phyloP scores from a whole-genome alignment of 164 flowering plant genomes.

The Paratinospora sagittata region DNA sequence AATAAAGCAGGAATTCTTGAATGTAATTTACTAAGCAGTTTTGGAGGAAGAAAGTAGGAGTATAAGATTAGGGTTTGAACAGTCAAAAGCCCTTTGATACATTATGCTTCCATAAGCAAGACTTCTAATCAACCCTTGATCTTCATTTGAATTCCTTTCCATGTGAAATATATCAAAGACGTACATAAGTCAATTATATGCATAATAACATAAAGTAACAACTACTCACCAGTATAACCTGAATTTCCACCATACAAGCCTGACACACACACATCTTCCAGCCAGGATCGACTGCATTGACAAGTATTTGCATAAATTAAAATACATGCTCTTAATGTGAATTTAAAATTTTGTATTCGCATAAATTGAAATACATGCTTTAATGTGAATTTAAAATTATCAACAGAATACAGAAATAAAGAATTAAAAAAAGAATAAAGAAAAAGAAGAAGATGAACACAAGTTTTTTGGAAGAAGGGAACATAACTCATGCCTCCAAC shows the following conservation, averaged over 20 bases:
- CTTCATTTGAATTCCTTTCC: background rate
- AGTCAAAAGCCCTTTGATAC: background rate
- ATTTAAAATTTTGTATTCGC: too few relatives aligned
- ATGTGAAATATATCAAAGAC: background rate
- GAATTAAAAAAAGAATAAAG: too few relatives aligned
- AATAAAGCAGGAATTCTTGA: too few relatives aligned
- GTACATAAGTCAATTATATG: background rate
- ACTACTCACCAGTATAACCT: conserved; percentile 63
- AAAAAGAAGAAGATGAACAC: too few relatives aligned
- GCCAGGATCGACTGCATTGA: conserved; percentile 47
- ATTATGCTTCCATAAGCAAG: background rate
- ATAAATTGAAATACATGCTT: background rate
- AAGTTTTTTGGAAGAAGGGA: too few relatives aligned
- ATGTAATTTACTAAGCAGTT: background rate
- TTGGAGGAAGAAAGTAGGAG: background rate
- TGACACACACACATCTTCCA: conserved; percentile 43
- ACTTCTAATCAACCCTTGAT: background rate
- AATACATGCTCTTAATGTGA: background rate
- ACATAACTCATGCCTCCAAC: too few relatives aligned
- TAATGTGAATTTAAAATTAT: background rate
- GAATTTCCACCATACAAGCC: conserved; percentile 35
- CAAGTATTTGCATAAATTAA: background rate
- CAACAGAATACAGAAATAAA: too few relatives aligned
- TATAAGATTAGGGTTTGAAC: background rate
- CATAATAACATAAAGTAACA: conserved; percentile 1